Conservation (phyloP, 1,139 yeast genomes). For the Diutina rugosa region DNA sequence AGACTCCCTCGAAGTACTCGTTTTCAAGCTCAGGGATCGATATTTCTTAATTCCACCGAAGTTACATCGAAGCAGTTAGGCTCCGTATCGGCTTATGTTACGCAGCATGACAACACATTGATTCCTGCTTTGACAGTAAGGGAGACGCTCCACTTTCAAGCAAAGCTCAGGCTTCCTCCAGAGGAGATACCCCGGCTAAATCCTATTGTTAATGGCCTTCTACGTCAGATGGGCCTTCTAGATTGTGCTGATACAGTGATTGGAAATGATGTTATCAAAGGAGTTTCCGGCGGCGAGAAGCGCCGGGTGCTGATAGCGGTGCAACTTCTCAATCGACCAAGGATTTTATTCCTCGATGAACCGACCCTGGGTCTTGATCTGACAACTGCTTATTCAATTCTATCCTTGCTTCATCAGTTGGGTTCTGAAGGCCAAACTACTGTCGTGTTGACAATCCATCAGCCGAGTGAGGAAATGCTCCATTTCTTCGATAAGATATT, state of each 20-base stretch:
- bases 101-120: not conserved
- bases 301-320: not conserved
- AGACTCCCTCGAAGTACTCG: not conserved
- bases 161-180: not conserved
- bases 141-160: not conserved
- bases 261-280: not conserved
- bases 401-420: slow-evolving; percentile 13
- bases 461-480: slow-evolving; percentile 62
- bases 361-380: not conserved
- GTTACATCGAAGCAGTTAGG: not conserved
- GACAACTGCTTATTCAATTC: not conserved
- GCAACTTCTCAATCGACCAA: not conserved
- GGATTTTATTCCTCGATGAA: not conserved
- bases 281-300: not conserved
- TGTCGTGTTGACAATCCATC: slow-evolving; percentile 70
- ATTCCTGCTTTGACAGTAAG: not conserved
- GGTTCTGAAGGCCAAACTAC: slow-evolving; percentile 51
- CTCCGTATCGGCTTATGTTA: not conserved
- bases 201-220: not conserved
- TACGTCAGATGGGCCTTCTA: not conserved
- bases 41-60: not conserved
- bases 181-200: not conserved
- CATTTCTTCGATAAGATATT: slow-evolving; percentile 52
- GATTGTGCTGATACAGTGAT: not conserved
- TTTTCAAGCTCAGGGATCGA: not conserved